Conservation (phyloP, 176 grass and related monocot genomes). For the Cenchrus purpureus region DNA sequence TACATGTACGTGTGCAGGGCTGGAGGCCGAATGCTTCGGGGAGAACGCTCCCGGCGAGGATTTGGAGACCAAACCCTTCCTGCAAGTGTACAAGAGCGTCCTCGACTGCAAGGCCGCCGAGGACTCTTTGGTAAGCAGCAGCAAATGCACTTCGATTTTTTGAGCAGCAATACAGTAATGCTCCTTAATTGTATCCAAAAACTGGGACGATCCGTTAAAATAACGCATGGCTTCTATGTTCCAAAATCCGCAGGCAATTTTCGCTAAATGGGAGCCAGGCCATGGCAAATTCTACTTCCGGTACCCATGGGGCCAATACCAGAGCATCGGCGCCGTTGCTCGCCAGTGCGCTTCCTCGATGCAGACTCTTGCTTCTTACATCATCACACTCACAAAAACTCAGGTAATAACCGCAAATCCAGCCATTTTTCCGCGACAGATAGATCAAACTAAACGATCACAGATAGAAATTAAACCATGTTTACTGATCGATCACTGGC, state of each 20-base stretch:
- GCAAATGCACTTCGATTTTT: neutral
- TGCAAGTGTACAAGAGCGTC: slow-evolving; percentile 76
- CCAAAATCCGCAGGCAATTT: slow-evolving; percentile 61
- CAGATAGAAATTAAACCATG: neutral
- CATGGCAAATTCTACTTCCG: slow-evolving; percentile 80
- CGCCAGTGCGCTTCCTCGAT: slow-evolving; percentile 85
- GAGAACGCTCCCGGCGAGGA: slow-evolving; percentile 45
- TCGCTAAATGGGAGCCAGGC: slow-evolving; percentile 88
- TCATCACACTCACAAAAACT: slow-evolving; percentile 57
- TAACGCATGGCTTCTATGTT: neutral
- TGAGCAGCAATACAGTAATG: neutral
- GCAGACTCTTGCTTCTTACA: slow-evolving; percentile 69
- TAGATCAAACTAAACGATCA: neutral
- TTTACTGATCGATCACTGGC: neutral
- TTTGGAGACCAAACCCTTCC: slow-evolving; percentile 68
- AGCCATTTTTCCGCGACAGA: neutral
- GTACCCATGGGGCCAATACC: slow-evolving; percentile 84
- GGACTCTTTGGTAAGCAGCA: slow-evolving; percentile 72
- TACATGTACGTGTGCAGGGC: slow-evolving; percentile 43
- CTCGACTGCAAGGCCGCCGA: slow-evolving; percentile 79
- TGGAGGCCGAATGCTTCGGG: slow-evolving; percentile 69
- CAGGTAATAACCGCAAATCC: slow-evolving; percentile 41
- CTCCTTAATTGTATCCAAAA: neutral
- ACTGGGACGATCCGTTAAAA: neutral
- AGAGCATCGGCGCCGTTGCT: slow-evolving; percentile 68